Conservation (phyloP, 2,329 filamentous ascomycete genomes). For the Lachnellula occidentalis region DNA sequence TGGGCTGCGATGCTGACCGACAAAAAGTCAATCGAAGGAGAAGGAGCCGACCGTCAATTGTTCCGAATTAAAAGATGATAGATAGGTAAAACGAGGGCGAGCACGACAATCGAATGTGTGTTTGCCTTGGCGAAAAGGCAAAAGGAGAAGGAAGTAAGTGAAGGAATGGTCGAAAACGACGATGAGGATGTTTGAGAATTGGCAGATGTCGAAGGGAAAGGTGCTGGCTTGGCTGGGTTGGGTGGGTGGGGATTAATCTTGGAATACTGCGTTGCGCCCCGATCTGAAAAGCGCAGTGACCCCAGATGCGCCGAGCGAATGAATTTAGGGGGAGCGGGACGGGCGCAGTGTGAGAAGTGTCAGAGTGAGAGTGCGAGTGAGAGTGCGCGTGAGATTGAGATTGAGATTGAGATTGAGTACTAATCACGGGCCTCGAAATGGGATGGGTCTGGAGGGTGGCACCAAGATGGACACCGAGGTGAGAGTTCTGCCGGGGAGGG, state of each 20-base stretch:
- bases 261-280: neutral
- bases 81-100: constrained; percentile 11
- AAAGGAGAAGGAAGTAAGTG: constrained; percentile 4
- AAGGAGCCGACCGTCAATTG: neutral
- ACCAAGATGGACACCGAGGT: no score
- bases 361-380: no score
- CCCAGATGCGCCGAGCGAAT: neutral
- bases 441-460: no score
- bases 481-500: no score
- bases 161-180: constrained; percentile 5
- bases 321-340: neutral
- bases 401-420: no score
- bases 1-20: constrained; percentile 1
- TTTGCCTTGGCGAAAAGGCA: constrained; percentile 18
- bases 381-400: no score
- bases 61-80: constrained; percentile 1
- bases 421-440: no score
- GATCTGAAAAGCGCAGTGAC: no score
- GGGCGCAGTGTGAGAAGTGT: no score
- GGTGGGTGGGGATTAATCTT: neutral
- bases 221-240: neutral
- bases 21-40: neutral
- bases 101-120: constrained; percentile 29
- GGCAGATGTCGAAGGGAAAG: neutral
- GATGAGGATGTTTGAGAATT: neutral